Evolutionary conservation across 2,329 filamentous ascomycete species (phyloP), one percentile per base, ranked within the genome.

Genomic region (Tolypocladium album): DNA sequence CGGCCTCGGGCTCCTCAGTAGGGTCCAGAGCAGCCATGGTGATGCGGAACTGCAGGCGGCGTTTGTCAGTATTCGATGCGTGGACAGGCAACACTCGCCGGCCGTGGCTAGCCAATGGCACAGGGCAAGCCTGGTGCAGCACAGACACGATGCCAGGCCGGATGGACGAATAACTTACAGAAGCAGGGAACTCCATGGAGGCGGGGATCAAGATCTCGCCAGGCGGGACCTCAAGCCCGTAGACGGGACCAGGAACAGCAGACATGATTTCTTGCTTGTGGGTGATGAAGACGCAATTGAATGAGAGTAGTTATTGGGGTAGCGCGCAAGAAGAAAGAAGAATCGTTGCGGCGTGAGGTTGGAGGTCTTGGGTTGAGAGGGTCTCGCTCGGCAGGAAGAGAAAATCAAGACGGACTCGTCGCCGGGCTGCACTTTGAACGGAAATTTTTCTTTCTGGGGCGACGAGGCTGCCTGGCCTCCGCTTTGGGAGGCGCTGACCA

Each of bases 11-110:
- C 67, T 85, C 81, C 68, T 89, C 89, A 70, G 85, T 91, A 61
- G 94, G 94, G 74, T 99, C 93, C 74, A 99, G 88, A 66, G 94
- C 94, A 70, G 95, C 94, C 94, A 99, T 99, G 70, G 92, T 97
- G 72, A 99, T 91, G 74, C 91, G 91, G 79, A 97, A 95, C 92
- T 96, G 70, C 36, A 47, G 59, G 40, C 31, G 56, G 56, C 58
- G 52, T 38, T n/a, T 65, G 63, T 77, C 64, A 75, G 72, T 62
- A 64, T 40, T 56, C 39, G 34, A 15, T 38, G 50, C 31, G 34
- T 11, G 20, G n/a, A 13, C 4, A 20, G 9, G 17, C 50, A 20
- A 13, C 50, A 9, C 50, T 15, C 50, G 50, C 13, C 20, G 20
- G 31, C 17, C 31, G 7, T 22, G 50, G 6, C 50, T 22, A 31